Evolutionary conservation across 352 stramenopile species (phyloP).

Genomic region (Ophiocytium majus): DNA sequence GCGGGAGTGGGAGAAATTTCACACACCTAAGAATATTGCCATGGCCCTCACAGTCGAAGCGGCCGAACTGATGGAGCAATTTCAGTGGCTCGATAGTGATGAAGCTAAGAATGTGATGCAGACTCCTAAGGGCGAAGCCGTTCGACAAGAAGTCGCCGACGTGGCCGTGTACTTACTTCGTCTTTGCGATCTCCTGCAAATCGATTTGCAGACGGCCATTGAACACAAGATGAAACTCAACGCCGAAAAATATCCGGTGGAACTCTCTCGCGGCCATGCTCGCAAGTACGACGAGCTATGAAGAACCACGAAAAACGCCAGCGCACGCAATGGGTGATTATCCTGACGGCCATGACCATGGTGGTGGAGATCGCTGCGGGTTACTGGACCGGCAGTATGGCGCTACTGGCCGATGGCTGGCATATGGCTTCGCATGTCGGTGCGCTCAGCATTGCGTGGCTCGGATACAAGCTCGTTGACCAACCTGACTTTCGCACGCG

Average conservation of each 20-base stretch:
- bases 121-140: background rate
- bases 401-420: constrained; percentile 6
- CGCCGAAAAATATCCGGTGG: constrained; percentile 8
- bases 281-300: constrained; percentile 1
- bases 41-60: background rate
- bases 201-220: background rate
- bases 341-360: background rate
- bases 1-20: background rate
- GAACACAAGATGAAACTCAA: background rate
- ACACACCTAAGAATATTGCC: background rate
- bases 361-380: background rate
- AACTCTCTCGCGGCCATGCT: background rate
- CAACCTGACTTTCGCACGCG: background rate
- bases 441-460: background rate
- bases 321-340: background rate
- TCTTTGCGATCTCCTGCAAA: background rate
- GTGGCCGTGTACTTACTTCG: background rate
- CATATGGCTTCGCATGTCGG: background rate
- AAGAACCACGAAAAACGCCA: too few relatives aligned
- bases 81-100: background rate
- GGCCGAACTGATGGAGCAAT: background rate
- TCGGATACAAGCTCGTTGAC: background rate
- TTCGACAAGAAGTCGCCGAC: background rate
- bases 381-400: background rate
- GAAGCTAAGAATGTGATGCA: background rate